Percentiles rank a stretch among this genome's conserved stretches.
These are phyloP conservation scores for Albugo laibachii DNA, from an alignment of 352 stramenopile genomes.

Conservation along the genomic window DNA sequence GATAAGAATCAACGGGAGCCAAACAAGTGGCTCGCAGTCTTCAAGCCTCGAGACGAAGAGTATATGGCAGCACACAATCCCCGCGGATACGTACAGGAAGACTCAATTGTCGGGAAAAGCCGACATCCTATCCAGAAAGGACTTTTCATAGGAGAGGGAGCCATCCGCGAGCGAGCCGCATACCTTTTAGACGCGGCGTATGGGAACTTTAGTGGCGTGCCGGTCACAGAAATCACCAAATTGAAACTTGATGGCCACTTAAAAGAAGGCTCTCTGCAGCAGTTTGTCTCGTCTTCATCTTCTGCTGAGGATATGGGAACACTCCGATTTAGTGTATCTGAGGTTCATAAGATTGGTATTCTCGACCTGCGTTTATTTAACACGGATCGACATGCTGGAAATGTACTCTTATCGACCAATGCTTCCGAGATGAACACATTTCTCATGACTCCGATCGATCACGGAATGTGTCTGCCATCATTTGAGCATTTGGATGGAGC, in stretches of 20 bases:
- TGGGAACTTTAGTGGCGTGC: slow-evolving; percentile 64
- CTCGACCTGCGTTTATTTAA: slow-evolving; percentile 79
- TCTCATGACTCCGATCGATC: slow-evolving; percentile 73
- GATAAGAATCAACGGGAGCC: slow-evolving; percentile 7
- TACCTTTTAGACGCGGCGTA: slow-evolving; percentile 69
- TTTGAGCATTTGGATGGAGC: slow-evolving; percentile 64
- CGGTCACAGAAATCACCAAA: slow-evolving; percentile 55
- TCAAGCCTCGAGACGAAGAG: slow-evolving; percentile 98
- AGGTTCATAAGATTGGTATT: slow-evolving; percentile 82
- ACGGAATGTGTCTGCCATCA: slow-evolving; percentile 73
- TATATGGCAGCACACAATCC: slow-evolving; percentile 98
- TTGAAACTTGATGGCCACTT: slow-evolving; percentile 25
- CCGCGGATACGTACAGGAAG: slow-evolving; percentile 81
- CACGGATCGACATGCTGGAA: slow-evolving; percentile 72
- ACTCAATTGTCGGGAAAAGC: slow-evolving; percentile 51
- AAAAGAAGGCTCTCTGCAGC: slow-evolving; percentile 76
- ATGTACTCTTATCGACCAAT: slow-evolving; percentile 57
- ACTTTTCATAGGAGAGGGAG: slow-evolving; percentile 72
- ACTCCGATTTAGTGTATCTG: slow-evolving; percentile 61
- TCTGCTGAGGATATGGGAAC: slow-evolving; percentile 77
- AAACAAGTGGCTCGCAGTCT: slow-evolving; percentile 53
- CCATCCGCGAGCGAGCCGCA: slow-evolving; percentile 58
- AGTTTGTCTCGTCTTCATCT: slow-evolving; percentile 58
- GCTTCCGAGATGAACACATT: slow-evolving; percentile 22
- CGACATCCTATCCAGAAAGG: slow-evolving; percentile 71